Conservation (phyloP, 225 moss, liverwort and hornwort species). For the Physcomitrellopsis africana region DNA sequence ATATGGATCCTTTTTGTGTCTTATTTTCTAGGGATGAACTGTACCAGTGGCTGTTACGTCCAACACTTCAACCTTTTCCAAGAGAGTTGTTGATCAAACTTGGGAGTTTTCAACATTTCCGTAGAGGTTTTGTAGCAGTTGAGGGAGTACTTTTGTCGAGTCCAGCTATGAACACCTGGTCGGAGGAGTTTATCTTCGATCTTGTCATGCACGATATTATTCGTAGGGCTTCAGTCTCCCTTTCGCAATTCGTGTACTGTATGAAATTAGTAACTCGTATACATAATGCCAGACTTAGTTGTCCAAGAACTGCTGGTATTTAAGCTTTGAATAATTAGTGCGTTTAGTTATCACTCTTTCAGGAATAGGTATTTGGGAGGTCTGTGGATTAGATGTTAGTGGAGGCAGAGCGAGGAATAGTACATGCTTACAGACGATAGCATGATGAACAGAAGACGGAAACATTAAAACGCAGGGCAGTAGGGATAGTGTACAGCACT, state of each 20-base stretch:
- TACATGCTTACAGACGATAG: neutral
- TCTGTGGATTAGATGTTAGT: neutral
- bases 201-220: neutral
- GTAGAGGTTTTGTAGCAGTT: constrained; percentile 20
- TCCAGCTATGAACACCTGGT: neutral
- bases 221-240: neutral
- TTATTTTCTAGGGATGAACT: neutral
- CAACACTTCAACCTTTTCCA: constrained; percentile 5
- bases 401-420: neutral
- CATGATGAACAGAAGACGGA: neutral
- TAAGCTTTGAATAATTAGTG: neutral
- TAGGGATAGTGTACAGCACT: too few relatives aligned
- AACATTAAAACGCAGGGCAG: neutral
- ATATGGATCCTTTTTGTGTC: neutral
- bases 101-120: neutral
- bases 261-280: neutral
- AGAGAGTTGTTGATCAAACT: neutral
- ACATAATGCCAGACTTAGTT: neutral
- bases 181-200: neutral
- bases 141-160: neutral
- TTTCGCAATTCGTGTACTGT: constrained; percentile 2
- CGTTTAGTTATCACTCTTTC: neutral
- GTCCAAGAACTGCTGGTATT: neutral
- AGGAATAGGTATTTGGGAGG: neutral
- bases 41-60: neutral